Percentiles rank a stretch among this genome's conserved stretches.
Evolutionary conservation across 345 rosid genomes (phyloP).

Genomic region (Erodium maritimum): DNA sequence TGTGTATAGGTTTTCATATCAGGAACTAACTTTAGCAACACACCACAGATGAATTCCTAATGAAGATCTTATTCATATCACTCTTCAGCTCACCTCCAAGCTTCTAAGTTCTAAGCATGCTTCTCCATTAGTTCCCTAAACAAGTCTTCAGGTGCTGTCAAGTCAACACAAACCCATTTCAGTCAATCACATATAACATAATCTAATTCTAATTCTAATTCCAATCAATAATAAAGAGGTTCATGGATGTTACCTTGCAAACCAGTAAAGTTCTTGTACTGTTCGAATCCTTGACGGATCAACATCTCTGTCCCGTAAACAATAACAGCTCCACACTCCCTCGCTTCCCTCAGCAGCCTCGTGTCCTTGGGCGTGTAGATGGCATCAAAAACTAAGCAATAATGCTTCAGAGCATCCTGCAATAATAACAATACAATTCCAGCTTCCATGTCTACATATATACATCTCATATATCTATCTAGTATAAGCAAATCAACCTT

Average conservation of each 20-base stretch:
- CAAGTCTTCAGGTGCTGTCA: slow-evolving; percentile 38
- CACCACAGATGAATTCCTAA: no score
- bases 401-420: slow-evolving; percentile 28
- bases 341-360: slow-evolving; percentile 28
- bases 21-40: no score
- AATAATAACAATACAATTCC: neutral
- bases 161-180: neutral
- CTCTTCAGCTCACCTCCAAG: no score
- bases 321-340: slow-evolving; percentile 22
- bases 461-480: no score
- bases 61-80: no score
- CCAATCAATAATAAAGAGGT: neutral
- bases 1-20: no score
- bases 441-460: neutral
- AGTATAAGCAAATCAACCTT: slow-evolving; percentile 15
- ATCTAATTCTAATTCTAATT: neutral
- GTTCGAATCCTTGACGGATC: slow-evolving; percentile 41
- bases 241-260: slow-evolving; percentile 26
- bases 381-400: slow-evolving; percentile 35
- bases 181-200: neutral
- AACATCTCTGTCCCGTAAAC: slow-evolving; percentile 42
- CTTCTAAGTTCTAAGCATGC: slow-evolving; percentile 13
- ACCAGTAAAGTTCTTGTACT: slow-evolving; percentile 43
- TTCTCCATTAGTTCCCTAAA: slow-evolving; percentile 38
- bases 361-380: slow-evolving; percentile 38